Evolutionary conservation across 371 early-diverging fungal genomes (phyloP).

Genomic region (Syncephalastrum sp.): DNA sequence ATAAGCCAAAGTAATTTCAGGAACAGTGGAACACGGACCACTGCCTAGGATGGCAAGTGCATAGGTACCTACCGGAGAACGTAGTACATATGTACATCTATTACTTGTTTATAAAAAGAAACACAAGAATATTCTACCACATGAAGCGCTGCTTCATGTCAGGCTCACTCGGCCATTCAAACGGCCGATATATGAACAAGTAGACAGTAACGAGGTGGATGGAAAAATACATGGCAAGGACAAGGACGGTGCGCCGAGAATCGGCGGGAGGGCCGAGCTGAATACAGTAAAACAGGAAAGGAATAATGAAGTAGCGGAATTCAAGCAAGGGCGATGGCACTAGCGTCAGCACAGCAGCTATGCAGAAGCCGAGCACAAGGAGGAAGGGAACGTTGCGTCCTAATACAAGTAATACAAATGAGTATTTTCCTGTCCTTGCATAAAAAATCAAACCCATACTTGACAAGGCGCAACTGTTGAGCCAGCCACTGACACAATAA

Average conservation of each 20-base stretch:
- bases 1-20: too few species aligned
- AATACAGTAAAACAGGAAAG: slow-evolving; percentile 72
- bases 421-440: neutral
- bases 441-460: neutral
- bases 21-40: too few species aligned
- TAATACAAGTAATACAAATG: slow-evolving; percentile 2
- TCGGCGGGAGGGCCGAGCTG: slow-evolving; percentile 47
- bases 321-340: slow-evolving; percentile 93
- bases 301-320: slow-evolving; percentile 93
- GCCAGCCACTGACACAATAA: slow-evolving; percentile 58
- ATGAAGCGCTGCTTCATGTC: slow-evolving; percentile 80
- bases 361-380: slow-evolving; percentile 45
- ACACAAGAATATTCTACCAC: slow-evolving; percentile 65
- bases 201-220: slow-evolving; percentile 66
- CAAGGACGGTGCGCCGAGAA: slow-evolving; percentile 7
- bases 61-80: too few species aligned
- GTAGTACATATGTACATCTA: too few species aligned
- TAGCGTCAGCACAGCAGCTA: slow-evolving; percentile 54
- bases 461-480: slow-evolving; percentile 23
- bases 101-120: too few species aligned
- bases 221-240: slow-evolving; percentile 30
- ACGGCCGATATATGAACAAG: slow-evolving; percentile 72
- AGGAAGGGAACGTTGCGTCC: slow-evolving; percentile 29
- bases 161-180: slow-evolving; percentile 72
- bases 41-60: too few species aligned